Conservation (phyloP, 2,329 filamentous ascomycete species). For the Coleophoma crateriformis region DNA sequence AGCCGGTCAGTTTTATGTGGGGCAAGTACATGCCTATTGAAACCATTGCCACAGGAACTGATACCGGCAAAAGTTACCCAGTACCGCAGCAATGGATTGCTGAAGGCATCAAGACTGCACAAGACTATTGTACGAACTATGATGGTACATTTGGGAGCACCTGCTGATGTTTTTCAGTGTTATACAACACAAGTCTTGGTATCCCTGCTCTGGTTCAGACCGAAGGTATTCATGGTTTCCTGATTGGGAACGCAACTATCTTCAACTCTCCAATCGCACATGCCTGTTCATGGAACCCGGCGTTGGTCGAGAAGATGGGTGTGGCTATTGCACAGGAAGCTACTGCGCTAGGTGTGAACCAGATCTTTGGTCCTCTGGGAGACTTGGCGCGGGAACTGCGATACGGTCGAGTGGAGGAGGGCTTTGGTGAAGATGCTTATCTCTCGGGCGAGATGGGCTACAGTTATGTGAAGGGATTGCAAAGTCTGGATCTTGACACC, state of each 20-base stretch:
- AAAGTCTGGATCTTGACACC: slow-evolving; percentile 23
- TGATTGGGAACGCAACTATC: slow-evolving; percentile 68
- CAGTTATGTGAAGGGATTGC: slow-evolving; percentile 52
- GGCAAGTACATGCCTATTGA: background rate
- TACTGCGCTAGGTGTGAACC: slow-evolving; percentile 62
- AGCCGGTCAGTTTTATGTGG: slow-evolving; percentile 63
- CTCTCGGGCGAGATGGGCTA: slow-evolving; percentile 65
- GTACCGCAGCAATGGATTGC: slow-evolving; percentile 58
- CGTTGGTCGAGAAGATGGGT: slow-evolving; percentile 61
- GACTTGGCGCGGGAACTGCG: slow-evolving; percentile 68
- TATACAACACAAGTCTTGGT: slow-evolving; percentile 60
- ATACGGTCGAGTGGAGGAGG: slow-evolving; percentile 71
- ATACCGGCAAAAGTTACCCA: slow-evolving; percentile 40
- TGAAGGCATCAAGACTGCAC: slow-evolving; percentile 56
- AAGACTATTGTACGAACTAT: slow-evolving; percentile 49
- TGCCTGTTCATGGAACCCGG: slow-evolving; percentile 65
- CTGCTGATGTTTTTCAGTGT: slow-evolving; percentile 24
- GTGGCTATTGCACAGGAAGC: slow-evolving; percentile 60
- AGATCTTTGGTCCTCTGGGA: slow-evolving; percentile 65
- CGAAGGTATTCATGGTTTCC: slow-evolving; percentile 69
- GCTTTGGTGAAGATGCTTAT: slow-evolving; percentile 63
- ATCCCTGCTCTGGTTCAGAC: slow-evolving; percentile 71
- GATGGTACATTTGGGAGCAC: background rate
- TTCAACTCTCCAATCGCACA: slow-evolving; percentile 74
- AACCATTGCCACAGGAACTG: background rate